Base-by-base conservation (phyloP, 2,329 filamentous ascomycete species). In the Pseudogymnoascus sp. region DNA sequence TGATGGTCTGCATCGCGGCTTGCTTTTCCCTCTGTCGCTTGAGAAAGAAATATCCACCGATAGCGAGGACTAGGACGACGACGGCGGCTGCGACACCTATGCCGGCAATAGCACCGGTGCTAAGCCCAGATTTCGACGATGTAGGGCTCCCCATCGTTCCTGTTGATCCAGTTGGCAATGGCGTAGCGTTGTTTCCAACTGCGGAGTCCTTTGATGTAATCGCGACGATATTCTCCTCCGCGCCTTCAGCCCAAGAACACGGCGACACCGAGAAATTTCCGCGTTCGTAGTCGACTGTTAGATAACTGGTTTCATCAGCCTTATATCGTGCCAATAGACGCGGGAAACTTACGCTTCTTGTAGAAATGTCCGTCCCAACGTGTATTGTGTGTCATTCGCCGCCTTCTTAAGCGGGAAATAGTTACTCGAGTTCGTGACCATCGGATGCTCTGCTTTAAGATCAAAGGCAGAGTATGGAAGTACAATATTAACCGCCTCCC, bases 231-330 rank as follows among this genome's bases (percentile, higher is more conserved):
- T 43, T 43, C 11, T 73, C 68, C 26, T 69, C 59, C 7, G 74
- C 70, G n/a, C 73, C 72, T 60, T 74, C 69, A 37, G 68, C 66
- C 73, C 73, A 77, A 6, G 66, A 64, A 64, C 74, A 76, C 7
- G 74, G 70, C 1, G 74, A 76, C 1, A 79, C 72, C 41, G 77
- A 78, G 62, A 79, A 79, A 2, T 68, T 68, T 0, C 68, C 70
- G 16, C 75, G 75, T 65, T 78, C 76, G 62, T 78, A 78, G 66
- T 79, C 75, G 37, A 72, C 75, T 2, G 75, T 71, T 41, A 73
- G 70, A 63, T 75, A 75, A 14, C 72, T 74, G 19, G 16, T 41
- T 41, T 41, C 7, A 19, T 41, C 8, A 41, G 38, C 16, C 19
- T 62, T 43, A n/a, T 24, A 22, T 31, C 6, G 37, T 19, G 1